Evolutionary conservation across 129 eudicot genomes (phyloP).

Genomic region (Heracleum sosnowskyi): DNA sequence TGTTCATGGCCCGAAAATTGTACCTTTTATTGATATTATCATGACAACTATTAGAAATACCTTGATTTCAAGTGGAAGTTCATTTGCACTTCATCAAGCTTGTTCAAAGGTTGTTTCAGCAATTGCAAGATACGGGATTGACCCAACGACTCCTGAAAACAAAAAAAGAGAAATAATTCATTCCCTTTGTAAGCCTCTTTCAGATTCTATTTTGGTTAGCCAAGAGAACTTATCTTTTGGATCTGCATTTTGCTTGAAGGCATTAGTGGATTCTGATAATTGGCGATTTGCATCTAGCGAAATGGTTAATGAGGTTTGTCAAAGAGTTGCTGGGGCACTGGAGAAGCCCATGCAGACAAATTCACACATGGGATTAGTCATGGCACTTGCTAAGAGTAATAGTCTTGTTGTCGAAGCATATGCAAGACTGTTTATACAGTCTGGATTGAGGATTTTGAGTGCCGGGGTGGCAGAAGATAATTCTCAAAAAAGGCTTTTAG

Average conservation of each 20-base stretch:
- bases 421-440: slow-evolving; percentile 56
- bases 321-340: slow-evolving; percentile 68
- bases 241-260: slow-evolving; percentile 78
- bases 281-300: slow-evolving; percentile 80
- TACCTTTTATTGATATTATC: slow-evolving; percentile 72
- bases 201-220: slow-evolving; percentile 66
- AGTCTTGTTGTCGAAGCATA: slow-evolving; percentile 67
- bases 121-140: slow-evolving; percentile 83
- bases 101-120: slow-evolving; percentile 94
- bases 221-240: slow-evolving; percentile 82
- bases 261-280: slow-evolving; percentile 83
- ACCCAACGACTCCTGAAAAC: slow-evolving; percentile 66
- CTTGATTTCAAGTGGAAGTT: slow-evolving; percentile 62
- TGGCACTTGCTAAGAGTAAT: slow-evolving; percentile 80
- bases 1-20: slow-evolving; percentile 83
- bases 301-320: slow-evolving; percentile 82
- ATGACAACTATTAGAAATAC: slow-evolving; percentile 72
- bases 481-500: slow-evolving; percentile 68
- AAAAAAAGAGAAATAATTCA: slow-evolving; percentile 48
- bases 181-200: slow-evolving; percentile 84
- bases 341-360: slow-evolving; percentile 54
- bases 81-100: slow-evolving; percentile 94
- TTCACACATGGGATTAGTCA: slow-evolving; percentile 78
- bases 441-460: slow-evolving; percentile 59
- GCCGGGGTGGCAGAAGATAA: slow-evolving; percentile 46